Evolutionary conservation across 768 basidiomycete genomes (phyloP).

Genomic region (Mycena crocata): DNA sequence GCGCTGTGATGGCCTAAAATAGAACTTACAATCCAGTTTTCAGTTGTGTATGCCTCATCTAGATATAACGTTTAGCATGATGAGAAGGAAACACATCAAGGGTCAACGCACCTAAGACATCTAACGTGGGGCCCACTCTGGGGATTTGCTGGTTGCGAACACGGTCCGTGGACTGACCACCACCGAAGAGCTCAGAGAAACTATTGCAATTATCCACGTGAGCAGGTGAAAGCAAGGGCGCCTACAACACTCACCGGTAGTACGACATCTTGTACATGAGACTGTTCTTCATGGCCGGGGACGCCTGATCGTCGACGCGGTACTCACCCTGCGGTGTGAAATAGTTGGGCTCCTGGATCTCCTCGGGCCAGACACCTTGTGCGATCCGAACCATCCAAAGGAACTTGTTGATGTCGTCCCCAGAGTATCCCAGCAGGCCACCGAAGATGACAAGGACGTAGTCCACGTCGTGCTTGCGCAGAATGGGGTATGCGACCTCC

Average conservation of each 20-base stretch:
- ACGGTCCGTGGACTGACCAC: constrained; percentile 78
- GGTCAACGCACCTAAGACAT: constrained; percentile 80
- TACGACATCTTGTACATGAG: constrained; percentile 99
- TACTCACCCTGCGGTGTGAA: constrained; percentile 96
- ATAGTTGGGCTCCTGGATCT: constrained; percentile 94
- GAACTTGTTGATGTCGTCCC: constrained; percentile 99
- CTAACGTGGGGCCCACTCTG: constrained; percentile 79
- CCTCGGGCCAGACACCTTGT: constrained; percentile 98
- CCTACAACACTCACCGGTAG: constrained; percentile 69
- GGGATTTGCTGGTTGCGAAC: constrained; percentile 92
- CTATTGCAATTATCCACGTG: constrained; percentile 52
- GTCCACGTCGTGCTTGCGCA: constrained; percentile 97
- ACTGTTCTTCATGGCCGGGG: constrained; percentile 90
- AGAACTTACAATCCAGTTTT: constrained; percentile 95
- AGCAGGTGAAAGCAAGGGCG: not conserved
- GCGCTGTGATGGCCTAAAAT: not conserved
- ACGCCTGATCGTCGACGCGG: constrained; percentile 87
- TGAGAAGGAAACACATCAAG: constrained; percentile 5
- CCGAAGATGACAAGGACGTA: constrained; percentile 99
- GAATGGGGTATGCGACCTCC: constrained; percentile 96
- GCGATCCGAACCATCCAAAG: constrained; percentile 98
- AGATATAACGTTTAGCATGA: not conserved
- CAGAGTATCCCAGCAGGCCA: constrained; percentile 95
- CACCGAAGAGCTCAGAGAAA: constrained; percentile 89
- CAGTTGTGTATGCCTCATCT: constrained; percentile 98